A percentile compares a stretch with the other conserved stretches of the same genome.
These are phyloP conservation scores for Pilobolus umbonatus DNA, from an alignment of 192 early-diverging fungal species.

Conservation along the genomic window DNA sequence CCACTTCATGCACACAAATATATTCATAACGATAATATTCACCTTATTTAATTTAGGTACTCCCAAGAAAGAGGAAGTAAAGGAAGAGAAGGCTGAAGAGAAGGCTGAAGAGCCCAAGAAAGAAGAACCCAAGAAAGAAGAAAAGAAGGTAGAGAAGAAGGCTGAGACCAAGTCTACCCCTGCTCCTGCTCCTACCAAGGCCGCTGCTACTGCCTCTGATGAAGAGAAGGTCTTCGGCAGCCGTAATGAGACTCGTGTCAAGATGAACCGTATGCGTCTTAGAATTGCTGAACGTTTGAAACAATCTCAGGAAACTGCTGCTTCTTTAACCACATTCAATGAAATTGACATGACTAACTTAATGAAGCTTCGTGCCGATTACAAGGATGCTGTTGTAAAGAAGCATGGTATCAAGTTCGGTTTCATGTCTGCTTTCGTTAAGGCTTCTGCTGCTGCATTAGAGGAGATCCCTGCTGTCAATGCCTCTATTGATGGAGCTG, in stretches of 20 bases:
- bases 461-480: conserved; percentile 92
- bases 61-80: conserved; percentile 29
- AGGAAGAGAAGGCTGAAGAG: conserved; percentile 36
- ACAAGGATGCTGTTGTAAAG: conserved; percentile 93
- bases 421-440: conserved; percentile 98
- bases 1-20: not conserved
- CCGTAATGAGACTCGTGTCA: conserved; percentile 51
- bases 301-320: conserved; percentile 95
- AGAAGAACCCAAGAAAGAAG: conserved; percentile 30
- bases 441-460: conserved; percentile 82
- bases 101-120: conserved; percentile 38
- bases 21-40: not conserved
- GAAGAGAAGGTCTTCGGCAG: conserved; percentile 18
- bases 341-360: conserved; percentile 98
- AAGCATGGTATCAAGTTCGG: conserved; percentile 95
- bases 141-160: conserved; percentile 37
- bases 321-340: conserved; percentile 98
- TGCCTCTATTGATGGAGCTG: conserved; percentile 89
- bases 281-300: conserved; percentile 93
- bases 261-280: conserved; percentile 98
- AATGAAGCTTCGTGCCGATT: conserved; percentile 85
- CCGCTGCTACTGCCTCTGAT: conserved; percentile 8
- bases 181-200: conserved; percentile 22
- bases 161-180: conserved; percentile 26
- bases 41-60: not conserved